Conservation (phyloP, 257 asterid genomes). For the Solanum sitiens region DNA sequence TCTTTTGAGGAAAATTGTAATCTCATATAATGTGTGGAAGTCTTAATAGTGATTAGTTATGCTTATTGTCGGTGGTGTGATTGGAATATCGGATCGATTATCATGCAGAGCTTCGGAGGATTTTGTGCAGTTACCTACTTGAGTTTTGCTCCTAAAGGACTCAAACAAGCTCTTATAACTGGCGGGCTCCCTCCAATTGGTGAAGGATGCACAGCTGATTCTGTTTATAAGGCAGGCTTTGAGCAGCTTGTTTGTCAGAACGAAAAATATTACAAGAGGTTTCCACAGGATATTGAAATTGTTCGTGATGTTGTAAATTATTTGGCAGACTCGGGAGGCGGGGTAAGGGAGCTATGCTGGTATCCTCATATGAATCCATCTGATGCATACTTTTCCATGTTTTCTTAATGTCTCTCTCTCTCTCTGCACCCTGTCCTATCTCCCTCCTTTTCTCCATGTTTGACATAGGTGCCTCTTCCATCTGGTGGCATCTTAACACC, state of each 20-base stretch:
- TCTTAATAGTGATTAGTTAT: background rate
- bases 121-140: slow-evolving; percentile 90
- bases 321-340: slow-evolving; percentile 77
- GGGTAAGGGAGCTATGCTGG: slow-evolving; percentile 50
- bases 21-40: background rate
- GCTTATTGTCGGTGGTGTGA: background rate
- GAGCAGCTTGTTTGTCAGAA: slow-evolving; percentile 65
- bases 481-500: slow-evolving; percentile 93
- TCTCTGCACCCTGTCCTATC: background rate
- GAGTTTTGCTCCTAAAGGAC: slow-evolving; percentile 93
- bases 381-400: background rate
- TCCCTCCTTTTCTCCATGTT: background rate
- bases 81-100: background rate
- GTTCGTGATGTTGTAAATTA: slow-evolving; percentile 59
- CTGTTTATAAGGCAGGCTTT: slow-evolving; percentile 77
- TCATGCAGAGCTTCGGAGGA: slow-evolving; percentile 93
- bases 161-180: slow-evolving; percentile 83
- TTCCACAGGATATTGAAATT: slow-evolving; percentile 65
- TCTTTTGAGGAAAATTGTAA: background rate
- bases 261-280: slow-evolving; percentile 67
- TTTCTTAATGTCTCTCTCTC: background rate
- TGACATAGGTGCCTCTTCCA: slow-evolving; percentile 62
- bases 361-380: background rate
- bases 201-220: slow-evolving; percentile 70
- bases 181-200: slow-evolving; percentile 93